Evolutionary conservation across 1,139 yeast genomes (phyloP).

Genomic region (Debaryomyces sp.): DNA sequence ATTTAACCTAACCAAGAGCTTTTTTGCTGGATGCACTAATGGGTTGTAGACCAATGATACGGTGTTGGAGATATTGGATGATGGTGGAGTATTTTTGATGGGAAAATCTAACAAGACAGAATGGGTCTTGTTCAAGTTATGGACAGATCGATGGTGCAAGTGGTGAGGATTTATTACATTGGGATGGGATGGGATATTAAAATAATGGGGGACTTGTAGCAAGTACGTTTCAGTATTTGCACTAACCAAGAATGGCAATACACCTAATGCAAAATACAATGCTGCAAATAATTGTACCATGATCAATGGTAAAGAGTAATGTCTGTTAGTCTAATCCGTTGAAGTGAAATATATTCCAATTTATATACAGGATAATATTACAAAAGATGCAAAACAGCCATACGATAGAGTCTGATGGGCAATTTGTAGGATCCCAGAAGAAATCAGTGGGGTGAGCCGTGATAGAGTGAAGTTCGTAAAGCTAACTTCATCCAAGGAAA

Average conservation of each 20-base stretch:
- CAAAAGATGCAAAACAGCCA: not conserved
- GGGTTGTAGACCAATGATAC: slow-evolving; percentile 19
- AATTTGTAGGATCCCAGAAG: not conserved
- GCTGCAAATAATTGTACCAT: slow-evolving; percentile 1
- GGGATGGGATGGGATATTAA: slow-evolving; percentile 31
- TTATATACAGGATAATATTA: not conserved
- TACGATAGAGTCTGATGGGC: not conserved
- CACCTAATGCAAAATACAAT: not conserved
- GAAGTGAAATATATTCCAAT: not conserved
- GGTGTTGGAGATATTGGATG: not conserved
- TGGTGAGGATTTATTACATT: slow-evolving; percentile 10
- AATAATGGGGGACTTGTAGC: slow-evolving; percentile 38
- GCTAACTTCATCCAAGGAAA: slow-evolving; percentile 5
- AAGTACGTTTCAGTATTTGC: slow-evolving; percentile 46
- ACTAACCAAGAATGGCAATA: slow-evolving; percentile 4
- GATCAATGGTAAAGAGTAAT: not conserved
- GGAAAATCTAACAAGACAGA: slow-evolving; percentile 33
- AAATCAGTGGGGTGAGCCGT: not conserved
- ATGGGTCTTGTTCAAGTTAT: slow-evolving; percentile 29
- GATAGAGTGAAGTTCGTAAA: not conserved
- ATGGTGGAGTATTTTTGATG: slow-evolving; percentile 15
- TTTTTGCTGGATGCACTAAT: slow-evolving; percentile 14
- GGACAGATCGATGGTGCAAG: not conserved
- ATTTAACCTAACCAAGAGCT: slow-evolving; percentile 35
- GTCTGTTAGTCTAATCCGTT: not conserved